Evolutionary conservation across 2,329 filamentous ascomycete species (phyloP).

Genomic region (Colletotrichum theobromicola): DNA sequence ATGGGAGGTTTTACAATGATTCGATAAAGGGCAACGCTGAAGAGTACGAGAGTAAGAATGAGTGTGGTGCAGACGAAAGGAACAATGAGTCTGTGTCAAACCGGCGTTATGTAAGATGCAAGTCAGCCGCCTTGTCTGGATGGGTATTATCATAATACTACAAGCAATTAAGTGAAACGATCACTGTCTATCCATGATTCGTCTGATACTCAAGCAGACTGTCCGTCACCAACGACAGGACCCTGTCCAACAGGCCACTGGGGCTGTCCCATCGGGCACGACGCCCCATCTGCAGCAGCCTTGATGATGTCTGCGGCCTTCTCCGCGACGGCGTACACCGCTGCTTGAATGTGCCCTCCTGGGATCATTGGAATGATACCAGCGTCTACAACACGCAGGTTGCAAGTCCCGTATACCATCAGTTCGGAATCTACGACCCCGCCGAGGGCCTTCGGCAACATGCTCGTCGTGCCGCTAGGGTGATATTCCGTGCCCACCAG

Average conservation of each 20-base stretch:
- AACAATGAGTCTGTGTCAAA: neutral
- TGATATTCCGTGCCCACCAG: conserved; percentile 44
- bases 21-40: neutral
- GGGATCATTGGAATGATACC: conserved; percentile 54
- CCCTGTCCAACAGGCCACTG: neutral
- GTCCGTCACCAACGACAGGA: neutral
- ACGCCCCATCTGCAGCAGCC: conserved; percentile 14
- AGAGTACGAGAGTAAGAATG: neutral
- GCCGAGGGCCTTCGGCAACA: conserved; percentile 48
- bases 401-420: conserved; percentile 52
- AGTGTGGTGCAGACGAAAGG: neutral
- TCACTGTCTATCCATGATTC: neutral
- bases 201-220: neutral
- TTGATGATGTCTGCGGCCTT: conserved; percentile 55
- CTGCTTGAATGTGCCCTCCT: conserved; percentile 55
- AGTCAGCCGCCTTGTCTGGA: neutral
- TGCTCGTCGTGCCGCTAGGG: conserved; percentile 49
- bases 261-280: neutral
- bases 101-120: neutral
- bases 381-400: conserved; percentile 54
- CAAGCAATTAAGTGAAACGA: neutral
- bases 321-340: conserved; percentile 58
- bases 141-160: neutral
- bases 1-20: accelerated
- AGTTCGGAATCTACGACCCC: conserved; percentile 49